These are phyloP conservation scores for Cryptosporidium canis DNA, from an alignment of 169 alveolate species.

Conservation along the genomic window DNA sequence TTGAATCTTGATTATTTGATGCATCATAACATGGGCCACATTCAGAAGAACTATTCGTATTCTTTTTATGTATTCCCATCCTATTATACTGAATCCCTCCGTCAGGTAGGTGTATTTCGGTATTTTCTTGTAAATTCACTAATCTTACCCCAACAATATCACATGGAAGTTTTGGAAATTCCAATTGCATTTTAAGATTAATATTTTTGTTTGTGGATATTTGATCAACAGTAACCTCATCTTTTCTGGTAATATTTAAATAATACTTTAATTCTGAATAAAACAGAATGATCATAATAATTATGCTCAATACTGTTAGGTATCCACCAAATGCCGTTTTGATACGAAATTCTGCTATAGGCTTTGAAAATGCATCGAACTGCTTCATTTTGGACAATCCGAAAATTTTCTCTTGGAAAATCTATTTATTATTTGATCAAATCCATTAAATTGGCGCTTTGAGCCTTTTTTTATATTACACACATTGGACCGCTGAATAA, in stretches of 20 bases:
- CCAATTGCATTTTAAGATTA: slow-evolving; percentile 25
- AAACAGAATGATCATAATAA: slow-evolving; percentile 35
- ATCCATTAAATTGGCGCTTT: background rate
- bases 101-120: slow-evolving; percentile 25
- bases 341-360: slow-evolving; percentile 59
- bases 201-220: slow-evolving; percentile 15
- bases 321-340: slow-evolving; percentile 73
- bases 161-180: slow-evolving; percentile 66
- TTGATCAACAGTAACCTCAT: slow-evolving; percentile 64
- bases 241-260: slow-evolving; percentile 37
- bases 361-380: slow-evolving; percentile 72
- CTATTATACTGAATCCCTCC: slow-evolving; percentile 16
- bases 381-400: slow-evolving; percentile 20
- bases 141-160: slow-evolving; percentile 44
- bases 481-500: slow-evolving; percentile 2
- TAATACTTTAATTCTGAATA: slow-evolving; percentile 64
- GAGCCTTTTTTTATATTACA: background rate
- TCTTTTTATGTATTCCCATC: background rate
- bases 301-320: slow-evolving; percentile 39
- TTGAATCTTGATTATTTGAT: background rate
- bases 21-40: slow-evolving; percentile 70
- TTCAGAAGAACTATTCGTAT: background rate
- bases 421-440: background rate
- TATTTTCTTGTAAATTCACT: slow-evolving; percentile 45
- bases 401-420: background rate